Percentiles rank a stretch among this genome's conserved stretches.
These are phyloP conservation scores for Naegleria lovaniensis DNA, from an alignment of 208 protist species.

Conservation along the genomic window DNA sequence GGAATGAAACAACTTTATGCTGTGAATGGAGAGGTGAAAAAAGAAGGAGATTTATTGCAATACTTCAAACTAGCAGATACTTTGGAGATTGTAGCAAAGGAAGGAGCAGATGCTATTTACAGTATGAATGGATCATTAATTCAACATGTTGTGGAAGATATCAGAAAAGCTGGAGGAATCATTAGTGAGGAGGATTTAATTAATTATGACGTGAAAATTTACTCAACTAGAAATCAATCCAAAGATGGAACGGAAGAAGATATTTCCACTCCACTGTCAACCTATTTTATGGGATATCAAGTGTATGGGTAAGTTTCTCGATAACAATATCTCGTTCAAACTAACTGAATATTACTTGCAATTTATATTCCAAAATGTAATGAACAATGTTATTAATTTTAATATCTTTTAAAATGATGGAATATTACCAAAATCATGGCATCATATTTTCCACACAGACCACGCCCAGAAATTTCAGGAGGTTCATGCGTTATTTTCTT, in stretches of 20 bases:
- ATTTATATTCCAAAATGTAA: no score
- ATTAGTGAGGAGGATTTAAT: background rate
- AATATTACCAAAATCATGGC: no score
- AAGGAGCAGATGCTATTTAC: background rate
- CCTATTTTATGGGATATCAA: background rate
- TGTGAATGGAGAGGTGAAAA: background rate
- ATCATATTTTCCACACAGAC: no score
- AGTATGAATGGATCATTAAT: background rate
- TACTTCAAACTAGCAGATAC: background rate
- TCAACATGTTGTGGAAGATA: background rate
- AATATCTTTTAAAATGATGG: no score
- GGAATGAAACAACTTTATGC: constrained; percentile 9
- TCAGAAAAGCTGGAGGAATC: background rate
- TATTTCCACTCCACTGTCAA: background rate
- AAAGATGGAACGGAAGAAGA: no score
- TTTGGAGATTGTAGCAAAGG: background rate
- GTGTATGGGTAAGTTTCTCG: background rate
- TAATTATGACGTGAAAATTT: constrained; percentile 9
- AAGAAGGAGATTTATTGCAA: background rate
- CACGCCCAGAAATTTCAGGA: background rate
- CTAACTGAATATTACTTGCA: no score
- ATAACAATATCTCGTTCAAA: no score
- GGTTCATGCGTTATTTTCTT: background rate
- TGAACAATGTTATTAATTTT: no score
- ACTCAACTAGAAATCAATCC: background rate